These are phyloP conservation scores for Salix dunnii DNA, from an alignment of 345 rosid genomes.

Conservation along the genomic window DNA sequence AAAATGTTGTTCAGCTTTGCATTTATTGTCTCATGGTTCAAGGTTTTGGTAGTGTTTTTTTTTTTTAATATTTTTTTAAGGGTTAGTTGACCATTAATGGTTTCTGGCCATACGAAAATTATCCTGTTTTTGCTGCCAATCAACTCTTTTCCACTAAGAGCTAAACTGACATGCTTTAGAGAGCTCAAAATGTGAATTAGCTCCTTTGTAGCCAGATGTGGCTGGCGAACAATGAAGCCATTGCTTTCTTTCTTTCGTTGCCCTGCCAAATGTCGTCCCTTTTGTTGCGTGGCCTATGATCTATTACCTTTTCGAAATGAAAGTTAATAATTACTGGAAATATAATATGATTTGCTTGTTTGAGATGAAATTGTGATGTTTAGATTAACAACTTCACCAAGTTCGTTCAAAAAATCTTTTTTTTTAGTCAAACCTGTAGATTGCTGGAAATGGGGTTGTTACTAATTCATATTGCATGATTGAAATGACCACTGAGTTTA, in stretches of 20 bases:
- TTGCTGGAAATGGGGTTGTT: background rate
- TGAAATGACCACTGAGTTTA: constrained; percentile 6
- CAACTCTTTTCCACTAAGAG: background rate
- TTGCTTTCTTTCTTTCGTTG: background rate
- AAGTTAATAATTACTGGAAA: background rate
- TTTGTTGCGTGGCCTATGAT: background rate
- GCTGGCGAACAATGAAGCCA: background rate
- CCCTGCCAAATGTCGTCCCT: background rate
- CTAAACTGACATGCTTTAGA: background rate
- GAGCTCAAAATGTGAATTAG: background rate
- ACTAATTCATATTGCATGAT: constrained; percentile 3
- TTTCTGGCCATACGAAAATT: background rate
- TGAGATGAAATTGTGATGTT: background rate
- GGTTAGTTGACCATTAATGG: background rate
- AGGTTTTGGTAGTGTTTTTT: background rate
- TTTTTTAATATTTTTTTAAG: background rate
- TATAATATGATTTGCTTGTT: background rate
- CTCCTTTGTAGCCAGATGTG: background rate
- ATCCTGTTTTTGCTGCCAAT: background rate
- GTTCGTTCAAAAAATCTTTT: background rate
- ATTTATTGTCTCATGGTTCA: background rate
- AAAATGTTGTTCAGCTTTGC: background rate
- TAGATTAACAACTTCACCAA: background rate
- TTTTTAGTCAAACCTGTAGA: background rate
- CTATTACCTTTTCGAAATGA: background rate